Conservation (phyloP, 345 rosid genomes). For the Eucalyptus sp. region DNA sequence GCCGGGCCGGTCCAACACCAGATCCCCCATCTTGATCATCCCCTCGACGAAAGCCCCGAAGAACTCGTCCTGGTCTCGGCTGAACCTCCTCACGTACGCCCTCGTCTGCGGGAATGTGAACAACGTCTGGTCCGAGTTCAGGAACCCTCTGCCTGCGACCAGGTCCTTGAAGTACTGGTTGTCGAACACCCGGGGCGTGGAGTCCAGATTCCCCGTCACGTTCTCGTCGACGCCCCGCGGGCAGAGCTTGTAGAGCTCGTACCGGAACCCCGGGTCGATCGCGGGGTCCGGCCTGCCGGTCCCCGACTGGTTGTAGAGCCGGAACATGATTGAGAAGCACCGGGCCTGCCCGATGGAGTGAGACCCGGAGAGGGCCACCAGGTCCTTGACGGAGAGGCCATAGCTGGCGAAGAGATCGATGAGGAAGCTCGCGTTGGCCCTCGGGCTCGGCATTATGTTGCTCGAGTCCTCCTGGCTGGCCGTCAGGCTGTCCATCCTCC, state of each 20-base stretch:
- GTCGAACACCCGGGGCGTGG: slow-evolving; percentile 57
- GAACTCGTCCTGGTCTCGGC: slow-evolving; percentile 38
- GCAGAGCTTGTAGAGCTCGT: slow-evolving; percentile 55
- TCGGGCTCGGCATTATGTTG: slow-evolving; percentile 82
- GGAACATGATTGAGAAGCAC: slow-evolving; percentile 74
- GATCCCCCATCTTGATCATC: slow-evolving; percentile 84
- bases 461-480: slow-evolving; percentile 67
- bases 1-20: slow-evolving; percentile 60
- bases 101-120: slow-evolving; percentile 45
- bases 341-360: slow-evolving; percentile 86
- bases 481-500: slow-evolving; percentile 68
- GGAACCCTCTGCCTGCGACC: slow-evolving; percentile 75
- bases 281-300: slow-evolving; percentile 57
- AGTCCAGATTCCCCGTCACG: slow-evolving; percentile 58
- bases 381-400: slow-evolving; percentile 63
- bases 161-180: slow-evolving; percentile 79
- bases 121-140: slow-evolving; percentile 83
- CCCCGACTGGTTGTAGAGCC: slow-evolving; percentile 93
- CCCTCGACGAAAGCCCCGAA: slow-evolving; percentile 59
- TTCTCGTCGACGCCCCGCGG: slow-evolving; percentile 62
- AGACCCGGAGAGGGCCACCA: slow-evolving; percentile 93
- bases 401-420: slow-evolving; percentile 45
- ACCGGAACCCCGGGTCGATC: slow-evolving; percentile 36
- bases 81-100: slow-evolving; percentile 34
- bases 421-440: slow-evolving; percentile 60